Percentiles rank a stretch among this genome's conserved stretches.
Conservation (phyloP, 352 stramenopile species). For the Pythium coloratum region DNA sequence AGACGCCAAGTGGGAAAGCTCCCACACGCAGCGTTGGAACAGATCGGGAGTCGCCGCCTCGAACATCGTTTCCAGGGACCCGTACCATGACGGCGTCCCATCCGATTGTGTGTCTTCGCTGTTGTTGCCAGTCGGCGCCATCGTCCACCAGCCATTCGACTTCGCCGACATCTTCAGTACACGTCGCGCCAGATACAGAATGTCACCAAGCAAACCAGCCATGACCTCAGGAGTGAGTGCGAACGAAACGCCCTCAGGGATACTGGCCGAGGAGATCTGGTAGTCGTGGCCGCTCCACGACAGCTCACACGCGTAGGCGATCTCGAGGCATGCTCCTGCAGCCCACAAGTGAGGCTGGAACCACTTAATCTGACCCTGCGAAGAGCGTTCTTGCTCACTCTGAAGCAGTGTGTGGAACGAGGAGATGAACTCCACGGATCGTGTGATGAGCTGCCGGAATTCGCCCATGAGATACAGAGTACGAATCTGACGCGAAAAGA, state of each 20-base stretch:
- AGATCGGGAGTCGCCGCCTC: constrained; percentile 9
- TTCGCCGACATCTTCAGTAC: constrained; percentile 50
- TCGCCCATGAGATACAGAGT: constrained; percentile 74
- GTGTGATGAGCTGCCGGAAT: constrained; percentile 60
- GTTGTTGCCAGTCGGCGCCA: not conserved
- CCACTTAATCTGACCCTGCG: constrained; percentile 28
- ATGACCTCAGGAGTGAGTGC: constrained; percentile 61
- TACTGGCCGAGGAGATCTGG: constrained; percentile 50
- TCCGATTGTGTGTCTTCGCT: not conserved
- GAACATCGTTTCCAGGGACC: constrained; percentile 49
- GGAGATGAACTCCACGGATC: constrained; percentile 55
- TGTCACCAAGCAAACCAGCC: constrained; percentile 57
- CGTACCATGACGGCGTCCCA: constrained; percentile 45
- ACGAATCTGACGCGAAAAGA: constrained; percentile 77
- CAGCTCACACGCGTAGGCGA: constrained; percentile 74
- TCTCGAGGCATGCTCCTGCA: constrained; percentile 67
- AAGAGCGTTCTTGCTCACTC: constrained; percentile 24
- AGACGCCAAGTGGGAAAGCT: constrained; percentile 74
- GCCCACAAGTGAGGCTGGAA: constrained; percentile 70
- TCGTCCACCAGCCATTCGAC: constrained; percentile 25
- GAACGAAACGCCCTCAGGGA: constrained; percentile 41
- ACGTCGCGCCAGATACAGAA: constrained; percentile 73
- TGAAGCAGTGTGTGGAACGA: constrained; percentile 45
- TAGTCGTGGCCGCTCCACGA: constrained; percentile 72
- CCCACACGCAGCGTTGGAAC: constrained; percentile 62